These are phyloP conservation scores for Chamaecrista fasciculata DNA, from an alignment of 306 rosid genomes.

Conservation along the genomic window DNA sequence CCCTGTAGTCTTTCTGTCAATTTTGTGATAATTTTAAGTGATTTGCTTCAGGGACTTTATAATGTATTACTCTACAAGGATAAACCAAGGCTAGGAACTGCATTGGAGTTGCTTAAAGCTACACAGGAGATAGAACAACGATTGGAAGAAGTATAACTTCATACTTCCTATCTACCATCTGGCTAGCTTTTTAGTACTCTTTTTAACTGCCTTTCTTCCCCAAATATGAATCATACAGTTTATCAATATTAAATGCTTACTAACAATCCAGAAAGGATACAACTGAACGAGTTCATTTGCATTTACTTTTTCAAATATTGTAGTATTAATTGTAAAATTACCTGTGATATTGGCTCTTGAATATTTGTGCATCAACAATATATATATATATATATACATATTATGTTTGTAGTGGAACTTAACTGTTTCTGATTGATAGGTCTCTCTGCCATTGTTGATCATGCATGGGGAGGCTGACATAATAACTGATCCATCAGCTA, in stretches of 20 bases:
- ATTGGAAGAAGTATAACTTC: conserved; percentile 41
- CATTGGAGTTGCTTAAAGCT: conserved; percentile 46
- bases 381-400: too few relatives aligned
- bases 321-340: background rate
- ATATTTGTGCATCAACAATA: background rate
- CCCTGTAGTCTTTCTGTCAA: background rate
- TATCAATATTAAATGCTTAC: background rate
- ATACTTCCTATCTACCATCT: too few relatives aligned
- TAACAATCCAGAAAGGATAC: background rate
- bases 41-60: conserved; percentile 43
- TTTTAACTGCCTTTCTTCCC: background rate
- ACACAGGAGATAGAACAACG: conserved; percentile 49
- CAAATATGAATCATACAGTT: background rate
- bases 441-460: conserved; percentile 49
- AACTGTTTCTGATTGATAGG: conserved; percentile 28
- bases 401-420: conserved; percentile 19
- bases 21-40: background rate
- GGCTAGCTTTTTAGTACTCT: background rate
- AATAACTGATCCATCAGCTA: conserved; percentile 55
- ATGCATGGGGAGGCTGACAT: conserved; percentile 59
- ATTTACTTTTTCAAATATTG: conserved; percentile 3
- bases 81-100: conserved; percentile 53
- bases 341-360: background rate
- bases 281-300: background rate
- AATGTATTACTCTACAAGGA: conserved; percentile 53